Conservation (phyloP, 768 basidiomycete genomes). For the Obba rivulosa region DNA sequence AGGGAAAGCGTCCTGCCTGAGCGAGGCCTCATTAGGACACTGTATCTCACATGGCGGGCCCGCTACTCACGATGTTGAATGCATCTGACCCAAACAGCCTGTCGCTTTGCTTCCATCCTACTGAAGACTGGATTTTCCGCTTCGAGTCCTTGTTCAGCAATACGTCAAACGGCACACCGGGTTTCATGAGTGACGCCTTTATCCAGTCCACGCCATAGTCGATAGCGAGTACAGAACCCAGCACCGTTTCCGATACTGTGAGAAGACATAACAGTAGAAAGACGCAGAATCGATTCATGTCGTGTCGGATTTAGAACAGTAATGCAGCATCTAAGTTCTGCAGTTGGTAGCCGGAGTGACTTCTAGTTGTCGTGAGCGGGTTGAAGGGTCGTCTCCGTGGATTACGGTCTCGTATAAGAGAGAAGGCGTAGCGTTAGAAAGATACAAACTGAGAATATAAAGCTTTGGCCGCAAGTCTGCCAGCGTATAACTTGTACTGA, state of each 20-base stretch:
- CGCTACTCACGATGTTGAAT: slow-evolving; percentile 67
- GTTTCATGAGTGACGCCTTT: slow-evolving; percentile 71
- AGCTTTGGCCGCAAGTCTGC: too few species aligned
- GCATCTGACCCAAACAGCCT: slow-evolving; percentile 88
- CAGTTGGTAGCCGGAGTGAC: too few species aligned
- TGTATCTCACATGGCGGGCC: neutral
- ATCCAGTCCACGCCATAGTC: slow-evolving; percentile 99
- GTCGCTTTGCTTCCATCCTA: slow-evolving; percentile 90
- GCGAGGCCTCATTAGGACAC: neutral
- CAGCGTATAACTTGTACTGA: too few species aligned
- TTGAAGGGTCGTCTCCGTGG: too few species aligned
- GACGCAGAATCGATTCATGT: neutral
- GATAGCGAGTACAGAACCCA: slow-evolving; percentile 84
- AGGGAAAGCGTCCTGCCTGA: slow-evolving; percentile 89
- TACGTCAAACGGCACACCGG: slow-evolving; percentile 77
- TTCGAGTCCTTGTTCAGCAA: slow-evolving; percentile 96
- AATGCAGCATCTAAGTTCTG: too few species aligned
- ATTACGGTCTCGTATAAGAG: too few species aligned
- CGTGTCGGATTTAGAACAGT: too few species aligned
- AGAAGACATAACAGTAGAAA: slow-evolving; percentile 17
- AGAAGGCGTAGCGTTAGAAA: too few species aligned
- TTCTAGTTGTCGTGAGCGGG: too few species aligned
- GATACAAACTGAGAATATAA: too few species aligned
- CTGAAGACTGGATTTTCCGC: slow-evolving; percentile 85
- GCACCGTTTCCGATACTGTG: slow-evolving; percentile 14